Conservation (phyloP, 768 basidiomycete species). For the Mycena alexandri region DNA sequence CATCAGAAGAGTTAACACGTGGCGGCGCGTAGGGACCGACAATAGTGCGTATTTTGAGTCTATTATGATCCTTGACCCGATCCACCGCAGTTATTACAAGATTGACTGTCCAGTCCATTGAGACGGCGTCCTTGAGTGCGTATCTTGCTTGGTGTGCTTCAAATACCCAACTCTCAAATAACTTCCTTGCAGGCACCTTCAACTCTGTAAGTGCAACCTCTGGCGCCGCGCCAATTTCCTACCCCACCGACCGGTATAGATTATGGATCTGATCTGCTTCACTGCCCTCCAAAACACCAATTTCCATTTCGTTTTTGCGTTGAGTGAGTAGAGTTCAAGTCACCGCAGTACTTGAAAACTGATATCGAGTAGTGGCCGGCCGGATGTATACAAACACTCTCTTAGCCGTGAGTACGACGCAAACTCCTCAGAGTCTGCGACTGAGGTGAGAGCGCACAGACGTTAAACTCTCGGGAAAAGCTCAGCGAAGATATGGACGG, state of each 20-base stretch:
- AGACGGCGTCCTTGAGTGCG: conserved; percentile 16
- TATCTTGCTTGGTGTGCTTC: background rate
- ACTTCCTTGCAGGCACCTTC: background rate
- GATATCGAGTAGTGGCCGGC: background rate
- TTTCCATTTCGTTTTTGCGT: conserved; percentile 16
- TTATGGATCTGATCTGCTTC: conserved; percentile 16
- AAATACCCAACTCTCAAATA: background rate
- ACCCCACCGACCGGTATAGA: background rate
- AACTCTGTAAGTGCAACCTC: conserved; percentile 1
- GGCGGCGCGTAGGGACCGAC: background rate
- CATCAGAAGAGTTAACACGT: background rate
- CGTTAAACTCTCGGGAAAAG: conserved; percentile 1
- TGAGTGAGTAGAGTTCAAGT: background rate
- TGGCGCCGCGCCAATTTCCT: background rate
- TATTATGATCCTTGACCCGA: background rate
- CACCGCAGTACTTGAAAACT: background rate
- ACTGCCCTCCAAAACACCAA: conserved; percentile 15
- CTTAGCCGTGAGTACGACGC: background rate
- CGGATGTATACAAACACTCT: conserved; percentile 17
- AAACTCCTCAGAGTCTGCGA: background rate
- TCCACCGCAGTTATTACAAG: background rate
- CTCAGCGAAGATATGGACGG: background rate
- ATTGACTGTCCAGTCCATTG: conserved; percentile 8
- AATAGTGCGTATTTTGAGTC: background rate
- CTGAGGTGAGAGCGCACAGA: background rate